Evolutionary conservation across 352 stramenopile genomes (phyloP), one percentile per base, ranked within the genome.

Genomic region (Phytopythium cucurbitacearum): DNA sequence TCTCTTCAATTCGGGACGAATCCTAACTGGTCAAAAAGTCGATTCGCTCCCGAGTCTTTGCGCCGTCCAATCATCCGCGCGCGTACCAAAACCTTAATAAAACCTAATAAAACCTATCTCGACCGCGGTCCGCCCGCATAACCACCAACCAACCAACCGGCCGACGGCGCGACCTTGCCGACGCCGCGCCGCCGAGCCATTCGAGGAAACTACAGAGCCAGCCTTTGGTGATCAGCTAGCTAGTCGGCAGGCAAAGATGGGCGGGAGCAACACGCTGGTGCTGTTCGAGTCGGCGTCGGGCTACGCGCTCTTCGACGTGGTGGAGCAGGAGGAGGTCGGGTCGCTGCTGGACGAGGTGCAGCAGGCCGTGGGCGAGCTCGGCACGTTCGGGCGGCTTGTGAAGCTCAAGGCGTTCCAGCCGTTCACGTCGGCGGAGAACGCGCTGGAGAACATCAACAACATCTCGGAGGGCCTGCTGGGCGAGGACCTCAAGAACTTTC

Each of bases 381-480:
- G 86, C 56, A 86, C 88, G 36, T 99, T 99, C 69, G 89, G 90
- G 51, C 91, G 97, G 59, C 85, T 97, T 40, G 86, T 99, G 44
- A 99, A 99, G 82, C 91, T 99, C 40, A 99, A 99, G 81, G 94
- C 95, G 13, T 99, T 99, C 71, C 85, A 98, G 68, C 97, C 98
- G 10, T 99, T 99, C 79, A 98, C 96, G 60, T 98, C 92, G 35
- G 97, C 97, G 0, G 96, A 99, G 73, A 98, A 99, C 59, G 97
- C 97, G 9, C 82, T 99, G 5, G 95, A 99, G 69, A 99, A 99
- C 86, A 98, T 99, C 57, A 99, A 99, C 75, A 97, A 97, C 57
- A 80, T 99, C 39, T 98, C 91, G 55, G 95, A 98, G 72, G 89
- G 97, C 37, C 68, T 98, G 34, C 51, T 98, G 40, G 83, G 86